Evolutionary conservation across 2,329 filamentous ascomycete species (phyloP), one percentile per base, ranked within the genome.

Genomic region (Mycosphaerella sp.): DNA sequence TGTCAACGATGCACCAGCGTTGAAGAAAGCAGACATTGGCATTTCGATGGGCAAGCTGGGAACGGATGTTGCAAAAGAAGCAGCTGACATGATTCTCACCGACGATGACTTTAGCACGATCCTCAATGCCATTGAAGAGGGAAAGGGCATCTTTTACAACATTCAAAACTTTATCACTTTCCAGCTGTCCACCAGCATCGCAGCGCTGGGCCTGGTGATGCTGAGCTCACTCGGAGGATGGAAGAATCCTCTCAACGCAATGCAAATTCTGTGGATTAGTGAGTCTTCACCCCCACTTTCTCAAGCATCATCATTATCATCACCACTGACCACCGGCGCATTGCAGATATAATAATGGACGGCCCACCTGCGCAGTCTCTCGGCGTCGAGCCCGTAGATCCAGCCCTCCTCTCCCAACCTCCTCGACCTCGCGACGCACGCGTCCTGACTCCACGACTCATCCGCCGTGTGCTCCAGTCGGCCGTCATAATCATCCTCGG

Each of bases 251-350:
- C 78, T 98, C 57, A 98, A 98, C 70, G 90, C 93, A 47, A 98
- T 98, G 93, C 93, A 98, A 75, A 98, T 98, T 75, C 80, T 98
- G 41, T 98, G 93, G 93, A 98, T 98, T 67, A 98, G 92, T 96
- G 76, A 76, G 89, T 81, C 10, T 6, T 21, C 46, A 14, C 11
- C 44, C n/a, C 21, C 26, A 2, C 10, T 9, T 12, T n/a, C 11
- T 45, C 14, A 45, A 8, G 10, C 29, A 44, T 9, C 2, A 51
- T 34, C 21, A 21, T 21, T 4, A 21, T 21, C 21, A 21, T 21
- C 21, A 21, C 21, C 21, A 21, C 21, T 21, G 21, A 21, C 21
- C 21, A 56, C 50, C 65, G 32, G 42, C 34, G 6, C 45, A 3
- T 21, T 45, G 12, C 63, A 97, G 92, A 98, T 70, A 97, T 98